A percentile compares a stretch with the other conserved stretches of the same genome.
Conservation (phyloP, 371 early-diverging fungal genomes). For the Lichtheimia hyalospora region DNA sequence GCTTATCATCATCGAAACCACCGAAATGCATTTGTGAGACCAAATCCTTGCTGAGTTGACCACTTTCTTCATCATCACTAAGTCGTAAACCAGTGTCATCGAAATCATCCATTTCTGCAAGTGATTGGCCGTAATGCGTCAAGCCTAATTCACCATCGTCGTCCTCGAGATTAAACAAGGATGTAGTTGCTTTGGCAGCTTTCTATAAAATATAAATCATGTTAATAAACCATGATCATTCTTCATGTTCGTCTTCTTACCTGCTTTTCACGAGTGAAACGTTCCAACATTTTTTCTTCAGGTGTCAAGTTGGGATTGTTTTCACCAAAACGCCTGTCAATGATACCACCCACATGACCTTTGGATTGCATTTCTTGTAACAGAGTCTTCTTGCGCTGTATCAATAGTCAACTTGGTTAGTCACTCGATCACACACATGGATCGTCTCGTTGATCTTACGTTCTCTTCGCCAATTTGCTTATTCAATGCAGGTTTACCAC, state of each 20-base stretch:
- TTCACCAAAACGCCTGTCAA: conserved; percentile 96
- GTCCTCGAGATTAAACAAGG: conserved; percentile 85
- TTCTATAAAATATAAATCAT: conserved; percentile 20
- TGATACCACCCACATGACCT: conserved; percentile 72
- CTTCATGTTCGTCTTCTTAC: conserved; percentile 31
- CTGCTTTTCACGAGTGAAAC: conserved; percentile 89
- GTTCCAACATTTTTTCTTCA: conserved; percentile 94
- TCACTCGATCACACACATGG: too few relatives aligned
- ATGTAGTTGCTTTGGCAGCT: conserved; percentile 23
- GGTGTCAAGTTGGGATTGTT: conserved; percentile 82
- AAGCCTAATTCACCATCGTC: conserved; percentile 67
- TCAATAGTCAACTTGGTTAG: background rate
- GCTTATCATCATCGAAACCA: conserved; percentile 72
- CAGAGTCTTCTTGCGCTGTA: conserved; percentile 81
- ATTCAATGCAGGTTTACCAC: conserved; percentile 79
- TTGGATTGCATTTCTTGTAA: conserved; percentile 72
- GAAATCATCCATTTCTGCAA: conserved; percentile 83
- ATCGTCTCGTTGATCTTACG: conserved; percentile 36
- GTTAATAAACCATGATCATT: conserved; percentile 12
- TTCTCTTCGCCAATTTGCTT: conserved; percentile 85
- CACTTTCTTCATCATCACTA: conserved; percentile 72
- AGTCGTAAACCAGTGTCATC: conserved; percentile 64
- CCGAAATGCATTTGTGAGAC: conserved; percentile 86
- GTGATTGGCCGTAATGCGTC: conserved; percentile 92
- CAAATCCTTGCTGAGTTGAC: conserved; percentile 67